Conservation (phyloP, 169 alveolate species). For the Miamiensis avidus region DNA sequence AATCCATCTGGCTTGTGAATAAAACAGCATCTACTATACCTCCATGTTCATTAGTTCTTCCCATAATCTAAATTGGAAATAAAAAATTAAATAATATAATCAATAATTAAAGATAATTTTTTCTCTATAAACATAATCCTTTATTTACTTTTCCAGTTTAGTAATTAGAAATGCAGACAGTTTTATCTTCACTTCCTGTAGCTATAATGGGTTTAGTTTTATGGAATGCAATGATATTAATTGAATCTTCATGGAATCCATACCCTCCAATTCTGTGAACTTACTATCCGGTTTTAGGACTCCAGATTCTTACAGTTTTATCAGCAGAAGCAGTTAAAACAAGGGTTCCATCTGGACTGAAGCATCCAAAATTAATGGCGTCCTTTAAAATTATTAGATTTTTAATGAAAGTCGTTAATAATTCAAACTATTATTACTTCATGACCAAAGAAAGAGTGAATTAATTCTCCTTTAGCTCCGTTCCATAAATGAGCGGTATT, state of each 20-base stretch:
- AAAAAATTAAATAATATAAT: not conserved
- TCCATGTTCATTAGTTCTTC: slow-evolving; percentile 23
- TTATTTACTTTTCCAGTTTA: slow-evolving; percentile 19
- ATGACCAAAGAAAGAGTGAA: slow-evolving; percentile 54
- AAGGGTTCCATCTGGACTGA: slow-evolving; percentile 51
- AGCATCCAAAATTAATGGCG: slow-evolving; percentile 34
- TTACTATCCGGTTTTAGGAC: slow-evolving; percentile 36
- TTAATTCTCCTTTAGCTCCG: slow-evolving; percentile 41
- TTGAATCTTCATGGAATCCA: slow-evolving; percentile 27
- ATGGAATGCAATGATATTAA: not conserved
- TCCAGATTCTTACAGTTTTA: slow-evolving; percentile 50
- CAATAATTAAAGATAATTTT: not conserved
- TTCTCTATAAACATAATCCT: not conserved
- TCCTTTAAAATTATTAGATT: not conserved
- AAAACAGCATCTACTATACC: slow-evolving; percentile 21
- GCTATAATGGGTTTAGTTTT: not conserved
- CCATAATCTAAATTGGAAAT: not conserved
- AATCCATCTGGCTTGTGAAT: slow-evolving; percentile 8
- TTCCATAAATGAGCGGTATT: slow-evolving; percentile 54
- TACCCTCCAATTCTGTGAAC: not conserved
- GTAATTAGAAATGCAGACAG: slow-evolving; percentile 20
- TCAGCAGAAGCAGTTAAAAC: slow-evolving; percentile 53
- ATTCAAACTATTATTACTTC: slow-evolving; percentile 9
- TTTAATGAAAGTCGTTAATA: not conserved
- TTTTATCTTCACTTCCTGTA: slow-evolving; percentile 20